phyloP scores from a whole-genome alignment of 331 rosid species.

The Acacia pycnantha region DNA sequence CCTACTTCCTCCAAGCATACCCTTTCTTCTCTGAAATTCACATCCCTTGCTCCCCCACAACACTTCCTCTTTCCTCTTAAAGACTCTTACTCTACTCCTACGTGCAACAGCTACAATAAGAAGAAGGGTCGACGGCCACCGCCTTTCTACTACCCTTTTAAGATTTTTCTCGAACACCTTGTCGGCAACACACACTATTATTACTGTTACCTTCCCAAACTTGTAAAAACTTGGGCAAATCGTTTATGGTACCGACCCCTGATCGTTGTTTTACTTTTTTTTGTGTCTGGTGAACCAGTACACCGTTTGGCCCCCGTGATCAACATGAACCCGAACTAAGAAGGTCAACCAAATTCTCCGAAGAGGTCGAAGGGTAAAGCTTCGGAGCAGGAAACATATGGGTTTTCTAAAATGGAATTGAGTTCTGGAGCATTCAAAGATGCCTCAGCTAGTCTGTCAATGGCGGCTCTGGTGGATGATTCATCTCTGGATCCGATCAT shows the following conservation, averaged over 20 bases:
- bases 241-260: neutral
- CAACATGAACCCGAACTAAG: constrained; percentile 37
- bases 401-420: constrained; percentile 23
- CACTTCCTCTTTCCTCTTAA: constrained; percentile 16
- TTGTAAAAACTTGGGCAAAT: neutral
- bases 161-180: constrained; percentile 36
- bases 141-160: constrained; percentile 36
- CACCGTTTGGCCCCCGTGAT: neutral
- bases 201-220: neutral
- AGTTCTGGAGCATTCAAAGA: constrained; percentile 30
- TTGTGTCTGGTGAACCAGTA: neutral
- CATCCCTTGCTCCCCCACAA: constrained; percentile 32
- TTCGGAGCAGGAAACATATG: constrained; percentile 26
- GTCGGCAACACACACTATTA: constrained; percentile 22
- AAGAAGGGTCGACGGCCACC: constrained; percentile 38
- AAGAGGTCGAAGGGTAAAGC: constrained; percentile 8
- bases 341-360: constrained; percentile 18
- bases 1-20: constrained; percentile 53
- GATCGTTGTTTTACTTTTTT: neutral
- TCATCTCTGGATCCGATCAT: constrained; percentile 58
- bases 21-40: constrained; percentile 34
- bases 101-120: neutral
- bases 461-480: constrained; percentile 61
- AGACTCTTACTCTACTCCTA: constrained; percentile 19
- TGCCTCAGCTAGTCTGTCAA: constrained; percentile 1